Percentiles rank a stretch among this genome's conserved stretches.
Evolutionary conservation across 2,329 filamentous ascomycete species (phyloP).

Genomic region (Ascochyta viciae-villosae): DNA sequence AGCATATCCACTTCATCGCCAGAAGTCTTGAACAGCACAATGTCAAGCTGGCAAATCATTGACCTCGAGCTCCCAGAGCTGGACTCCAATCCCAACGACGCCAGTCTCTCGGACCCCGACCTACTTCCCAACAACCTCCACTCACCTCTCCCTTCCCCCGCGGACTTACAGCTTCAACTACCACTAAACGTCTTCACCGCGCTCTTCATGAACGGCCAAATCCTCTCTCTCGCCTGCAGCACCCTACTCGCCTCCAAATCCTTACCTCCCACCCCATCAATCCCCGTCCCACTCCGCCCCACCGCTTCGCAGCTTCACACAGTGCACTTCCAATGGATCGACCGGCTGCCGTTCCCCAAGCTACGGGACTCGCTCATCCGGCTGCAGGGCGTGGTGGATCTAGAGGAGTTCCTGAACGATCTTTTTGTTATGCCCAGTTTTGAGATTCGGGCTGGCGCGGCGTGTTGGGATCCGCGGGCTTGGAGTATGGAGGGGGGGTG

Average conservation of each 20-base stretch:
- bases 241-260: not conserved
- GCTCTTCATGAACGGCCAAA: constrained; percentile 5
- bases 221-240: not conserved
- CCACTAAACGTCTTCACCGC: constrained; percentile 28
- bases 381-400: constrained; percentile 41
- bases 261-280: not conserved
- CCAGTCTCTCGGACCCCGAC: not conserved
- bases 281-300: constrained; percentile 40
- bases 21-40: not conserved
- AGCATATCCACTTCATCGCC: not conserved
- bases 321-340: constrained; percentile 50
- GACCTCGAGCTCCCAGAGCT: not conserved
- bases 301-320: constrained; percentile 44
- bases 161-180: not conserved
- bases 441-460: constrained; percentile 32
- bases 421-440: constrained; percentile 46
- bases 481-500: constrained; percentile 48
- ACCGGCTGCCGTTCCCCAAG: constrained; percentile 52
- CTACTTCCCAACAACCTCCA: constrained; percentile 1
- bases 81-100: not conserved
- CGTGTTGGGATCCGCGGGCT: constrained; percentile 43
- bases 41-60: not conserved
- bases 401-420: constrained; percentile 48
- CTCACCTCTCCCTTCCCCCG: not conserved
- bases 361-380: constrained; percentile 51